Base-by-base conservation (phyloP, 2,329 filamentous ascomycete species). In the Penicillium palitans region DNA sequence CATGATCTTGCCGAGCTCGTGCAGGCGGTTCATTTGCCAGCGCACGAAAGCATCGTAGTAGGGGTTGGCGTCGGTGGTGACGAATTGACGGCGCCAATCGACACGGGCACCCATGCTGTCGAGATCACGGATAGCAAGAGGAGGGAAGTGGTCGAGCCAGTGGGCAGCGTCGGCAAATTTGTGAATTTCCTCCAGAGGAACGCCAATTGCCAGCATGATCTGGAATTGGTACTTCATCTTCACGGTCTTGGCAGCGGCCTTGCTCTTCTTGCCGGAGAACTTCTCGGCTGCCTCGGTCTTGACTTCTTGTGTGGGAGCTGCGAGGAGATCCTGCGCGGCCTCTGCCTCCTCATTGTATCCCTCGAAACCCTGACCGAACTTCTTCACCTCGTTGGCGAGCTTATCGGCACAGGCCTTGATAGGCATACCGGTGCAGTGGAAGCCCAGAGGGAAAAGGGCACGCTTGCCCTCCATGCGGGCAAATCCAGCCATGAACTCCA, bases 321-420 rank as follows among this genome's bases (percentile, higher is more conserved):
- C 84, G 0, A 82, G 75, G n/a, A 78, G 70, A 27, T 66, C 60
- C 25, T 81, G 79, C 48, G 79, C 73, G 37, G 79, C 78, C 46
- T 82, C 81, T 39, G 82, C 83, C 12, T 89, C 86, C 55, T 87
- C 84, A 54, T 84, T 82, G 76, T 91, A 96, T 47, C 84, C 81
- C 70, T 93, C 88, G 63, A 98, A 98, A 70, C 92, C 87, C 72
- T 89, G 79, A 24, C 95, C 95, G 70, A 98, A 99, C 79, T 89
- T 82, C 77, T 90, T 87, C 57, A 98, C 88, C 78, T 99, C 95
- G 62, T 91, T 87, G 59, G 89, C 87, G 46, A 99, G 85, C 82
- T 98, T 98, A 81, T 99, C 93, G 55, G 95, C 92, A 70, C 91
- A 96, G 6, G 95, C 93, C 79, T 97, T 97, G 81, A 99, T 99